Conservation (phyloP, 1,284 basidiomycete species). For the Irpex sp. region DNA sequence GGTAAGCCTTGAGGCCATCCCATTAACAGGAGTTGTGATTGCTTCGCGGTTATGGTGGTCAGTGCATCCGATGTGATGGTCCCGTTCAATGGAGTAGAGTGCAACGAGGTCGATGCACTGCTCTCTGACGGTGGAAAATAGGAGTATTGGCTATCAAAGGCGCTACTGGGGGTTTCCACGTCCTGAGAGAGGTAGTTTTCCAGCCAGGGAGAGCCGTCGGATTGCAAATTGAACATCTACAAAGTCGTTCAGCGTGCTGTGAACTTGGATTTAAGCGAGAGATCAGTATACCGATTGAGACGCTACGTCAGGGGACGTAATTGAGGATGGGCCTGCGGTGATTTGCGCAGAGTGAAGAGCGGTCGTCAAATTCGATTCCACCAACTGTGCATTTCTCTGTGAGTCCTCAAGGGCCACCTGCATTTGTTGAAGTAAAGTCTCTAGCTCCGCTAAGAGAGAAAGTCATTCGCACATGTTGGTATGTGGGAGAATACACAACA, state of each 20-base stretch:
- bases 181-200: neutral
- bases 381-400: neutral
- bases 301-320: neutral
- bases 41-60: neutral
- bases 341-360: neutral
- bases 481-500: neutral
- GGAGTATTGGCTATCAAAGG: neutral
- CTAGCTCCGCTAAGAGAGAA: constrained; percentile 7
- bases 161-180: neutral
- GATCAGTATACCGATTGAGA: neutral
- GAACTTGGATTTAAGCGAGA: neutral
- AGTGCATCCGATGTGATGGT: neutral
- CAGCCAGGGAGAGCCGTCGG: neutral
- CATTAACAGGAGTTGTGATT: neutral
- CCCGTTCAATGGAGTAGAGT: neutral
- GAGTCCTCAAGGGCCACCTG: constrained; percentile 6
- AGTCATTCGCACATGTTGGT: neutral
- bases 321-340: neutral
- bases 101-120: neutral
- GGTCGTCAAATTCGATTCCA: neutral
- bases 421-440: constrained; percentile 9
- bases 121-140: neutral
- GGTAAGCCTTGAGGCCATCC: constrained; percentile 11
- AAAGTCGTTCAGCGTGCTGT: neutral
- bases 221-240: neutral